Base-by-base conservation (phyloP, 495 filamentous ascomycete genomes). In the Podospora fimiseda region DNA sequence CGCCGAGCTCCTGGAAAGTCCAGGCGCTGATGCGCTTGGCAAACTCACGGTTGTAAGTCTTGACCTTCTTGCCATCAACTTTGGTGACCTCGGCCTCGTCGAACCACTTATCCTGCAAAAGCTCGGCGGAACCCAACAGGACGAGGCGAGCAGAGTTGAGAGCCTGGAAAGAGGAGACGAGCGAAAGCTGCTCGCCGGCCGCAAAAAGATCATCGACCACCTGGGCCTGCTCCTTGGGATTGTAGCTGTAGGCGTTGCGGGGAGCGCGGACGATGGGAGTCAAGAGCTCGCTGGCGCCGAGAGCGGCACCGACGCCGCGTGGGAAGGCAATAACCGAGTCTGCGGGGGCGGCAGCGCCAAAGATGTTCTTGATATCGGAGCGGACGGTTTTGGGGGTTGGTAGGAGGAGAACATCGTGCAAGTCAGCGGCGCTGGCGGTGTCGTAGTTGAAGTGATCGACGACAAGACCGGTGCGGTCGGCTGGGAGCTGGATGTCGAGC, bases 391-490 rank as follows among this genome's bases (percentile, higher is more conserved):
- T 71, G 8, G 87, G 84, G 24, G 77, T 72, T 21, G 84, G 80
- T 24, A 96, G 72, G 39, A 96, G 71, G 44, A 97, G 78, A 23
- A 96, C 87, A 73, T 96, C 89, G 70, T 97, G 93, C 64, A 83
- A 83, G 54, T 96, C 90, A 30, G 80, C 55, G 9, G 89, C 82
- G 48, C 83, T 89, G 23, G 79, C 49, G 37, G 79, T 79, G 62
- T 96, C 92, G 71, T 94, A 89, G 72, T 89, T 88, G 80, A 95
- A 96, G 77, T 98, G 93, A 67, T 98, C 93, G 39, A 97, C 82
- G 1, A 93, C 85, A 24, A 91, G 71, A 30, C 87, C 80, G 37
- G 84, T 85, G 58, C 89, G 86, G 63, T 95, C 94, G 18, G 71
- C 62, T n/a, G 94, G 85, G 13, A 96, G 81, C 60, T 90, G 81